These are phyloP conservation scores for Sporothrix dimorphospora DNA, from an alignment of 2,329 filamentous ascomycete species.

Conservation along the genomic window DNA sequence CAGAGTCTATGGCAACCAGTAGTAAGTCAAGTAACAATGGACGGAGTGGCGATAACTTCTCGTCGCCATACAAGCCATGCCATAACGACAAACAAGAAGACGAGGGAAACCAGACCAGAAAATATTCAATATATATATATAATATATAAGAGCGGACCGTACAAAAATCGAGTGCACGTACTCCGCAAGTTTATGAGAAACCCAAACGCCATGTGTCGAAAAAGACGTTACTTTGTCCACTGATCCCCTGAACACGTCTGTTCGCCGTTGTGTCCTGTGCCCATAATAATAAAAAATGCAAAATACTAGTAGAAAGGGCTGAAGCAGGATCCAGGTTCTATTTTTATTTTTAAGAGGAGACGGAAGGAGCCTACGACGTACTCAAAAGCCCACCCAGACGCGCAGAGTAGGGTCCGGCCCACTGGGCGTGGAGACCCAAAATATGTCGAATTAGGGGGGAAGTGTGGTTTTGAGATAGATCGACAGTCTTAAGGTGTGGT, in stretches of 20 bases:
- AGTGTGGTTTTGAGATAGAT: neutral
- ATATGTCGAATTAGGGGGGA: neutral
- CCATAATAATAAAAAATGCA: neutral
- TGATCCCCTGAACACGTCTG: neutral
- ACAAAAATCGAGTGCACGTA: neutral
- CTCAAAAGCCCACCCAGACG: neutral
- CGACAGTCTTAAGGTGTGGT: neutral
- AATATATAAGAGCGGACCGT: too few relatives aligned
- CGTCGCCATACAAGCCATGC: too few relatives aligned
- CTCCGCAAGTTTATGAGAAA: too few relatives aligned
- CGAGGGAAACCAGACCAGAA: too few relatives aligned
- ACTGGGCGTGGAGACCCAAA: neutral
- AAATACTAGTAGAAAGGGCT: neutral
- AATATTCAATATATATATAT: too few relatives aligned
- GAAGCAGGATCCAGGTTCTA: neutral
- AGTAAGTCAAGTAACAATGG: too few relatives aligned
- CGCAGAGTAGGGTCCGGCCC: neutral
- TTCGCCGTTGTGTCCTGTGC: neutral
- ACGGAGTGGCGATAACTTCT: too few relatives aligned
- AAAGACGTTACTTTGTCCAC: neutral
- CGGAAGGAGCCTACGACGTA: neutral
- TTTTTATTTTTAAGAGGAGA: slow-evolving; percentile 7
- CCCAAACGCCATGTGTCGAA: neutral
- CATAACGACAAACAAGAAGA: neutral
- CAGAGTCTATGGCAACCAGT: neutral